Base-by-base conservation (phyloP, 306 rosid species). In the Malus sieversii region DNA sequence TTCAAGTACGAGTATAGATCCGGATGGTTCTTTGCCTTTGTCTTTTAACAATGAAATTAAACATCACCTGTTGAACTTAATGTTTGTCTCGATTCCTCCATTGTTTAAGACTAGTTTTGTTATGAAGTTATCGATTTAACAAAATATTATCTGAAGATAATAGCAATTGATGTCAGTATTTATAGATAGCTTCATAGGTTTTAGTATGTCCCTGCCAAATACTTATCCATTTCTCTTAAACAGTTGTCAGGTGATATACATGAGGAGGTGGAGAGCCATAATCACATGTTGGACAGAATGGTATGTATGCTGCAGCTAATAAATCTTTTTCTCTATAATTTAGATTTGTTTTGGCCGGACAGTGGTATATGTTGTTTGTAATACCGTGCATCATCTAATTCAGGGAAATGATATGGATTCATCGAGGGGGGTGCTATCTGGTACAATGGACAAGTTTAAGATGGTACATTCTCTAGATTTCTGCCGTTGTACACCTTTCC, bases 361-460 rank as follows among this genome's bases (percentile, higher is more conserved):
- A 14, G 10, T 40, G 19, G 51, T 52, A 33, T 13, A 63, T 5
- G 1, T n/a, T n/a, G 68, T 53, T 8, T 67, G 45, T 51, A 16
- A 51, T 48, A 48, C 15, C 8, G 20, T 51, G 62, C 52, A 61
- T 52, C 40, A 33, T 62, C 48, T 83, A 46, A 46, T 44, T 27
- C 51, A 94, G 98, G 97, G 98, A 64, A 88, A 88, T 71, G 97
- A 88, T 90, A 94, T 94, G 97, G 98, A 94, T 85, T 63, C 97
- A 65, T 94, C 98, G 65, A 88, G 98, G 83, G 98, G 98, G 45
- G 81, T 90, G 84, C 89, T 94, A 66, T 85, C 98, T 15, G 96
- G 97, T 79, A 91, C 97, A 20, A 91, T 94, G 97, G 96, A 94
- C 84, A 89, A 87, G 75, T 91, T 94, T 77, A 94, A 94, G 88